Percentiles rank a stretch among this genome's conserved stretches.
Conservation (phyloP, 192 early-diverging fungal species). For the Coemansia furcata region DNA sequence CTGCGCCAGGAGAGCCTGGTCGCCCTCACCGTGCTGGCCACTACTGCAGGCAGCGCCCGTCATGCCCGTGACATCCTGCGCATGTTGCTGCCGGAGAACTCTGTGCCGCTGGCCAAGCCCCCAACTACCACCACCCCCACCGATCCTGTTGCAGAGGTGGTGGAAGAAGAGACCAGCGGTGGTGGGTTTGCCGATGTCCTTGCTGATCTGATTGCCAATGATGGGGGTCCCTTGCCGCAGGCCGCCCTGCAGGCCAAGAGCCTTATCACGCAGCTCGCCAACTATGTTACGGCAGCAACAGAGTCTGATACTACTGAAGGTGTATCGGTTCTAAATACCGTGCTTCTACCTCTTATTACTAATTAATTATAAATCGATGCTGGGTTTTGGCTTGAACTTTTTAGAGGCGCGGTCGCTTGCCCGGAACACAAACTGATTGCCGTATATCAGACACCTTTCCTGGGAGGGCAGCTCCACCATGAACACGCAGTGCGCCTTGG, state of each 20-base stretch:
- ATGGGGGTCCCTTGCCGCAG: conserved; percentile 25
- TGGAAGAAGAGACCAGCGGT: neutral
- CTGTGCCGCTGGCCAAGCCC: conserved; percentile 2
- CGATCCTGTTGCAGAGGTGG: neutral
- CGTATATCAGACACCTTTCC: conserved; percentile 63
- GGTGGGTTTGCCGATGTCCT: conserved; percentile 17
- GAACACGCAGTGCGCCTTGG: conserved; percentile 70
- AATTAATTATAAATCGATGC: conserved; percentile 20
- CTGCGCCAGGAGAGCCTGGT: conserved; percentile 48
- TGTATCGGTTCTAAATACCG: neutral
- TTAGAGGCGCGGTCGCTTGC: conserved; percentile 68
- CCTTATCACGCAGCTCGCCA: conserved; percentile 27
- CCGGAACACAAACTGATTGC: conserved; percentile 72
- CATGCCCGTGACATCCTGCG: conserved; percentile 13
- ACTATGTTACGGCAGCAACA: neutral
- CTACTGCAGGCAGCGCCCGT: neutral
- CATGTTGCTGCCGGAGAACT: conserved; percentile 7
- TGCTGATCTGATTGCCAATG: neutral
- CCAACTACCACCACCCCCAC: neutral
- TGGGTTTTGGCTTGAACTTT: conserved; percentile 50
- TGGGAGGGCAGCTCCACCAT: conserved; percentile 34
- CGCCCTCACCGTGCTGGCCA: conserved; percentile 36
- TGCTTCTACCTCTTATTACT: conserved; percentile 5
- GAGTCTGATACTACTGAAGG: conserved; percentile 4
- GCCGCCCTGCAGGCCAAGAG: conserved; percentile 44